A percentile compares a stretch with the other conserved stretches of the same genome.
Evolutionary conservation across 441 rosid genomes (phyloP).

Genomic region (Populus tomentosa): DNA sequence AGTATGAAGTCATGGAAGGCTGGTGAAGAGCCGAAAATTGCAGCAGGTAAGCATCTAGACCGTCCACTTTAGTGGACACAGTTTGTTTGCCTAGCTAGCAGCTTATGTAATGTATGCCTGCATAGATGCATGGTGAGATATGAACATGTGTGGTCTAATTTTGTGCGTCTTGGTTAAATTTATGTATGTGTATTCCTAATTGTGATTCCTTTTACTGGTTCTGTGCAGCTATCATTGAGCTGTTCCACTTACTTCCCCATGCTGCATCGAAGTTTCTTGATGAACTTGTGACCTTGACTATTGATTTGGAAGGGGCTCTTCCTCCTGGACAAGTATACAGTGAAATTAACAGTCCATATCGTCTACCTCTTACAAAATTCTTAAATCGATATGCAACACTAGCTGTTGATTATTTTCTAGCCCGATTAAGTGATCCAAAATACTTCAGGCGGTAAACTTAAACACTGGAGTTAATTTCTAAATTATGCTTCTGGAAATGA

Average conservation of each 20-base stretch:
- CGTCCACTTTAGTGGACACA: neutral
- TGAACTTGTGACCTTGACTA: constrained; percentile 90
- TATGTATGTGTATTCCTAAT: constrained; percentile 7
- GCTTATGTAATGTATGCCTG: neutral
- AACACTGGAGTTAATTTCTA: constrained; percentile 20
- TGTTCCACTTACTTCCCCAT: constrained; percentile 95
- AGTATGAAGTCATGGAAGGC: constrained; percentile 93
- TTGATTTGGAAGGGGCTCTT: constrained; percentile 94
- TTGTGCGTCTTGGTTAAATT: neutral
- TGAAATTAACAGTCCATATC: constrained; percentile 98
- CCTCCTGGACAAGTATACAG: constrained; percentile 90
- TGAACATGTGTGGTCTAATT: neutral
- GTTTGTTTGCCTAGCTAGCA: neutral
- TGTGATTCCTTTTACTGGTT: constrained; percentile 19
- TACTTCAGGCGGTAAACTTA: constrained; percentile 83
- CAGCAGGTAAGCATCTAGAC: constrained; percentile 66
- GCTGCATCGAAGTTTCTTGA: constrained; percentile 98
- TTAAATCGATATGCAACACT: constrained; percentile 90
- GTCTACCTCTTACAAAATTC: constrained; percentile 91
- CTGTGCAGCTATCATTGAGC: constrained; percentile 95
- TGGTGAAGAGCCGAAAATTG: constrained; percentile 99
- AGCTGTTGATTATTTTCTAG: constrained; percentile 97
- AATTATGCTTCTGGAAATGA: constrained; percentile 10
- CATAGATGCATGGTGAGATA: neutral
- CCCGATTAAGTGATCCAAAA: constrained; percentile 83